Percentiles rank a stretch among this genome's conserved stretches.
Evolutionary conservation across 768 basidiomycete genomes (phyloP).

Genomic region (Chalciporus piperatus): DNA sequence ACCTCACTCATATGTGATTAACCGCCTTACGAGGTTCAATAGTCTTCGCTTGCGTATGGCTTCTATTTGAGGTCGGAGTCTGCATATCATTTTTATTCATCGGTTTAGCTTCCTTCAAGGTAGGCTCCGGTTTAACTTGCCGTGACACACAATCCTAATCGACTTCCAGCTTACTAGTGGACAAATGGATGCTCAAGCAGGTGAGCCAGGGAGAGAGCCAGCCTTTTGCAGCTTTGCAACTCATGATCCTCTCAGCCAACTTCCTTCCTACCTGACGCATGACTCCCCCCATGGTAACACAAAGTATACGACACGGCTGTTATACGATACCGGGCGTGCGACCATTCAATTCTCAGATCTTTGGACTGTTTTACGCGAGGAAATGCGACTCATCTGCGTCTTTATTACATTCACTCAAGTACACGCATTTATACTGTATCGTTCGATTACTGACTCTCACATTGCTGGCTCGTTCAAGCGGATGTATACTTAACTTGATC

Average conservation of each 20-base stretch:
- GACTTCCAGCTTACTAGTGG: conserved; percentile 35
- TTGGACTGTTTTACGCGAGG: conserved; percentile 16
- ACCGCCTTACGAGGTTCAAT: conserved; percentile 4
- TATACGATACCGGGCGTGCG: background rate
- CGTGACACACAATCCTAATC: conserved; percentile 2
- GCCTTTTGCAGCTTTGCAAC: background rate
- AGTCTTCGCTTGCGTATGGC: conserved; percentile 90
- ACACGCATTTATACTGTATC: conserved; percentile 32
- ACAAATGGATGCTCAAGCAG: conserved; percentile 60
- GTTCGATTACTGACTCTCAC: conserved; percentile 21
- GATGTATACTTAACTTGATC: conserved; percentile 30
- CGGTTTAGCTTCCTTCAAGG: conserved; percentile 84
- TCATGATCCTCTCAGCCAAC: conserved; percentile 37
- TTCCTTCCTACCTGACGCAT: conserved; percentile 58
- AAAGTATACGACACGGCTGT: background rate
- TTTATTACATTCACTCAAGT: conserved; percentile 22
- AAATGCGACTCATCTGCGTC: conserved; percentile 23
- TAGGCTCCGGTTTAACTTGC: conserved; percentile 24
- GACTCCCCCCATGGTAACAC: background rate
- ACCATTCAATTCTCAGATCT: conserved; percentile 6
- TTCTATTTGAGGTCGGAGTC: conserved; percentile 70
- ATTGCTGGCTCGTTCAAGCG: conserved; percentile 12
- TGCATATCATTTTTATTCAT: conserved; percentile 77
- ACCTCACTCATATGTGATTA: background rate
- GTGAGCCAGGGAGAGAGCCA: conserved; percentile 38